These are phyloP conservation scores for Phycomyces nitens DNA, from an alignment of 192 early-diverging fungal species.

Conservation along the genomic window DNA sequence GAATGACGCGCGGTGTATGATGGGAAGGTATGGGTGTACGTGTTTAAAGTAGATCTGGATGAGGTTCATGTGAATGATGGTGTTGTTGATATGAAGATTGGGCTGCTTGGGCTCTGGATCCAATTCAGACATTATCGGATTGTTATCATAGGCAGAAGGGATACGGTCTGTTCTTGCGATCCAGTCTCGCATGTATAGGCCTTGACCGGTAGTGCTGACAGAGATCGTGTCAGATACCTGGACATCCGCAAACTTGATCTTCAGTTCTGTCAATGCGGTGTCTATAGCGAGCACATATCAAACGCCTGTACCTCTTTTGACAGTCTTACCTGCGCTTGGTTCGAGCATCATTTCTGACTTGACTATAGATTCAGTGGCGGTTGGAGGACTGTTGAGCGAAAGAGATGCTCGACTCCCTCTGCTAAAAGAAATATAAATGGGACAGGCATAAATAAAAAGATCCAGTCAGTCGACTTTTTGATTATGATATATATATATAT, in stretches of 20 bases:
- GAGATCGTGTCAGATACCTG: background rate
- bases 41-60: background rate
- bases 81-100: background rate
- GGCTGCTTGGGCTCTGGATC: background rate
- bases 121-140: background rate
- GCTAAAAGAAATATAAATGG: background rate
- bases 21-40: slow-evolving; percentile 2
- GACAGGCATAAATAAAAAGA: no score
- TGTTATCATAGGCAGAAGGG: slow-evolving; percentile 4
- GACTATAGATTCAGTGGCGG: background rate
- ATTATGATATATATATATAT: background rate
- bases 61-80: background rate
- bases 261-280: background rate
- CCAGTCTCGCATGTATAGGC: slow-evolving; percentile 15
- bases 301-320: no score
- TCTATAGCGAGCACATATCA: no score
- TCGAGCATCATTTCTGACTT: no score
- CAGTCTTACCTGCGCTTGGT: no score
- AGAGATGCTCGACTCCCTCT: background rate
- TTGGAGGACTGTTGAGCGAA: background rate
- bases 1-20: slow-evolving; percentile 8
- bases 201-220: slow-evolving; percentile 15
- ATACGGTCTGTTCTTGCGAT: slow-evolving; percentile 13
- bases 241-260: background rate
- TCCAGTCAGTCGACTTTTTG: background rate